Conservation (phyloP, 768 basidiomycete species). For the Tricholoma matsutake region DNA sequence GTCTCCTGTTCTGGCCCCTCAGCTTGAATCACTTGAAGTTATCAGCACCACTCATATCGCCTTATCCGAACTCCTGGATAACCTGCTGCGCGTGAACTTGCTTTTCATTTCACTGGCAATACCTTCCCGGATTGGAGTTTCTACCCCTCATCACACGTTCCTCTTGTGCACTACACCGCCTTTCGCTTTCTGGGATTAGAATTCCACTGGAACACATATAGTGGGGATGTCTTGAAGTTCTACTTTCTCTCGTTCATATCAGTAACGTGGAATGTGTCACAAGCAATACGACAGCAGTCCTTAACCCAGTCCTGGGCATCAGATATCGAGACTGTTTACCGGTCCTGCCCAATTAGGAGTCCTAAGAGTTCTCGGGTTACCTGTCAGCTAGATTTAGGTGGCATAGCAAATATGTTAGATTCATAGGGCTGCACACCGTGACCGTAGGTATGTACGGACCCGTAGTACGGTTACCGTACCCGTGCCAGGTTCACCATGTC, state of each 20-base stretch:
- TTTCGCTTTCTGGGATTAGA: constrained; percentile 16
- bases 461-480: too few species aligned
- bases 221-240: constrained; percentile 14
- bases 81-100: constrained; percentile 9
- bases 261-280: constrained; percentile 13
- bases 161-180: constrained; percentile 9
- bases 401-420: constrained; percentile 9
- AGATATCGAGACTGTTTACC: not conserved
- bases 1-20: constrained; percentile 9
- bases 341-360: constrained; percentile 7
- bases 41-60: constrained; percentile 15
- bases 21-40: constrained; percentile 14
- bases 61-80: constrained; percentile 19
- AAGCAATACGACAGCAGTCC: constrained; percentile 10
- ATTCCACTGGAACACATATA: constrained; percentile 15
- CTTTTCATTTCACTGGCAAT: constrained; percentile 17
- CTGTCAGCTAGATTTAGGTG: constrained; percentile 5
- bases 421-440: too few species aligned
- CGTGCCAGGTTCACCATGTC: too few species aligned
- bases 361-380: constrained; percentile 10
- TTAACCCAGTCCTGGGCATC: constrained; percentile 13
- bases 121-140: constrained; percentile 19
- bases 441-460: too few species aligned
- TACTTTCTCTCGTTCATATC: constrained; percentile 11
- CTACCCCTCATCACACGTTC: constrained; percentile 16